Evolutionary conservation across 2,329 filamentous ascomycete genomes (phyloP).

Genomic region (Myriosclerotinia scirpicola): DNA sequence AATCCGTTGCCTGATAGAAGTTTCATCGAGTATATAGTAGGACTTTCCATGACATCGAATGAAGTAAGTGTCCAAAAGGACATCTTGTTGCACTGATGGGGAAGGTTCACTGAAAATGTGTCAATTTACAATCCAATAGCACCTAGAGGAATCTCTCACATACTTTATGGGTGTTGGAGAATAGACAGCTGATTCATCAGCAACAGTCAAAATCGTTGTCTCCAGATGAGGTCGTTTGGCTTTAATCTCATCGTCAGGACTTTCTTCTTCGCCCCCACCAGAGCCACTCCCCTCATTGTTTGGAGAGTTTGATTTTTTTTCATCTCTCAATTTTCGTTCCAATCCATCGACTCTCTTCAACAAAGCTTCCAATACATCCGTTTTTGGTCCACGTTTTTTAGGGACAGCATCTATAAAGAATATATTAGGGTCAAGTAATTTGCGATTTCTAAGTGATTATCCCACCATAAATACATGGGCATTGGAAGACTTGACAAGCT

Average conservation of each 20-base stretch:
- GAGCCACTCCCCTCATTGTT: constrained; percentile 30
- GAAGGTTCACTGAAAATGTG: constrained; percentile 47
- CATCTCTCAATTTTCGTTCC: constrained; percentile 74
- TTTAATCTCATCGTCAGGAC: constrained; percentile 40
- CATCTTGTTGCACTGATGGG: constrained; percentile 54
- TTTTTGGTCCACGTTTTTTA: constrained; percentile 88
- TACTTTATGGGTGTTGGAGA: constrained; percentile 47
- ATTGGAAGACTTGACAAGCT: constrained; percentile 86
- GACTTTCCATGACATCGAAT: constrained; percentile 76
- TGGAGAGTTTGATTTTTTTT: constrained; percentile 49
- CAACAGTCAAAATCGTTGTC: constrained; percentile 37
- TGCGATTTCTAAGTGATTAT: constrained; percentile 40
- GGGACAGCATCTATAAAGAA: constrained; percentile 71
- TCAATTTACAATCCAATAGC: constrained; percentile 6
- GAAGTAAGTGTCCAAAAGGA: constrained; percentile 77
- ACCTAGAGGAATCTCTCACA: constrained; percentile 24
- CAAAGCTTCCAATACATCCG: constrained; percentile 81
- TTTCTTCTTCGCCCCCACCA: constrained; percentile 31
- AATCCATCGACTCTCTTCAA: constrained; percentile 83
- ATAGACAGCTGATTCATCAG: constrained; percentile 46
- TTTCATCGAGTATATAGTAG: constrained; percentile 78
- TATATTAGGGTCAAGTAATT: constrained; percentile 22
- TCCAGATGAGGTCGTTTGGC: constrained; percentile 44
- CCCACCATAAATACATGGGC: constrained; percentile 83
- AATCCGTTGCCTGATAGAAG: constrained; percentile 68